Evolutionary conservation across 768 basidiomycete genomes (phyloP).

Genomic region (Suillus subaureus): DNA sequence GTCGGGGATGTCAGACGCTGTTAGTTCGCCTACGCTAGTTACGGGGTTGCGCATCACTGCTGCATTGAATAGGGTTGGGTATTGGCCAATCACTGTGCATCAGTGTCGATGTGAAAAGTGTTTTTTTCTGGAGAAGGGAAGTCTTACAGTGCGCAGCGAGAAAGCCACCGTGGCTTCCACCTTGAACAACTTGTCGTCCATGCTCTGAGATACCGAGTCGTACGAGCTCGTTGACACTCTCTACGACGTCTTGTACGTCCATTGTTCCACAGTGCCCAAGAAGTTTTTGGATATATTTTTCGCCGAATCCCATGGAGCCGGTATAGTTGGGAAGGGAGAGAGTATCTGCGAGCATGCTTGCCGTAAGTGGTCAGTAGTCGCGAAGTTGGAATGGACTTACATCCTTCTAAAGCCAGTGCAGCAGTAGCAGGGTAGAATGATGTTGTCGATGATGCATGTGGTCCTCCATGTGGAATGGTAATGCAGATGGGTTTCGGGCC

Average conservation of each 20-base stretch:
- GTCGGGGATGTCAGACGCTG: constrained; percentile 67
- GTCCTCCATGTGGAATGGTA: too few relatives aligned
- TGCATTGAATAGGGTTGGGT: constrained; percentile 62
- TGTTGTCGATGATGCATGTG: too few relatives aligned
- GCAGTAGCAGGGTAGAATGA: too few relatives aligned
- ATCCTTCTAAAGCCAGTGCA: too few relatives aligned
- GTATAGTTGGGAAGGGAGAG: constrained; percentile 67
- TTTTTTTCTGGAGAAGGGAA: background rate
- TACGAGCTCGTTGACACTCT: constrained; percentile 52
- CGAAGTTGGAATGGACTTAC: too few relatives aligned
- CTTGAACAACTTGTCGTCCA: constrained; percentile 57
- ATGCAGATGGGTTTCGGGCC: too few relatives aligned
- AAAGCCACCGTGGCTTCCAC: constrained; percentile 77
- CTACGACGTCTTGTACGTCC: constrained; percentile 68
- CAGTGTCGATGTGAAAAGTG: background rate
- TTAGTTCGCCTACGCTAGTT: constrained; percentile 57
- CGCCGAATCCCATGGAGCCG: constrained; percentile 67
- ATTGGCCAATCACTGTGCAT: constrained; percentile 58
- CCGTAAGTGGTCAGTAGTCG: too few relatives aligned
- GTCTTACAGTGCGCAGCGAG: constrained; percentile 57
- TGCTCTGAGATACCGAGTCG: constrained; percentile 48
- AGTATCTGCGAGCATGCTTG: constrained; percentile 43
- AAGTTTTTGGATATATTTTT: constrained; percentile 55
- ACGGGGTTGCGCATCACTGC: constrained; percentile 72
- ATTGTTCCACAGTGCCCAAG: constrained; percentile 62